Percentiles rank a stretch among this genome's conserved stretches.
Evolutionary conservation across 2,329 filamentous ascomycete genomes (phyloP).

Genomic region (Aspergillus ibericus): DNA sequence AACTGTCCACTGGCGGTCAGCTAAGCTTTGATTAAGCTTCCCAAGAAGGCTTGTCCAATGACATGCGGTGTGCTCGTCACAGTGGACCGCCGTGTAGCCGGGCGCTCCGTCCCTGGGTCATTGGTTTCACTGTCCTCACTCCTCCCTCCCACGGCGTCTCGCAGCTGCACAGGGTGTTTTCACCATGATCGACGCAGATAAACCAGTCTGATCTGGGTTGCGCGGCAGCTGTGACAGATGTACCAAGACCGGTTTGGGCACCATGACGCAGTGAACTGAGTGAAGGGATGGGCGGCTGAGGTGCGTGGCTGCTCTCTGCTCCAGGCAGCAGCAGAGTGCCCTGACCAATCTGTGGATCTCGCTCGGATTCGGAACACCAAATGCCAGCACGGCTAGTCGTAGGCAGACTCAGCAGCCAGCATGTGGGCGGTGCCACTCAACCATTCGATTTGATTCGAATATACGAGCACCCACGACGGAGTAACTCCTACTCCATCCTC

Average conservation of each 20-base stretch:
- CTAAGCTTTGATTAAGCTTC: conserved; percentile 3
- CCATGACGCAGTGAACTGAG: not conserved
- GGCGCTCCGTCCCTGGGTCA: not conserved
- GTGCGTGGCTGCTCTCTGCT: too few species aligned
- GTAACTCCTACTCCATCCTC: too few species aligned
- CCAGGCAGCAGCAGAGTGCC: not conserved
- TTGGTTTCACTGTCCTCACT: not conserved
- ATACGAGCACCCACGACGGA: too few species aligned
- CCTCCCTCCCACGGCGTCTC: not conserved
- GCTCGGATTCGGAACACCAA: too few species aligned
- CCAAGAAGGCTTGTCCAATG: conserved; percentile 5
- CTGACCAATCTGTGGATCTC: too few species aligned
- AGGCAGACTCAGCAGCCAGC: too few species aligned
- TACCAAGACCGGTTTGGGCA: not conserved
- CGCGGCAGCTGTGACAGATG: not conserved
- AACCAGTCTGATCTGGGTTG: not conserved
- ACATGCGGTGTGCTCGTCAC: not conserved
- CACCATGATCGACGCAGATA: not conserved
- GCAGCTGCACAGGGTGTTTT: not conserved
- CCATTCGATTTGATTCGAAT: too few species aligned
- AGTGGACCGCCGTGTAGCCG: not conserved
- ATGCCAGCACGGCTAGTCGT: too few species aligned
- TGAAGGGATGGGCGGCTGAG: not conserved
- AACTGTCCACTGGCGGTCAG: not conserved
- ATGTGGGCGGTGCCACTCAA: too few species aligned